Base-by-base conservation (phyloP, 2,329 filamentous ascomycete species). In the Septoria petroselini region DNA sequence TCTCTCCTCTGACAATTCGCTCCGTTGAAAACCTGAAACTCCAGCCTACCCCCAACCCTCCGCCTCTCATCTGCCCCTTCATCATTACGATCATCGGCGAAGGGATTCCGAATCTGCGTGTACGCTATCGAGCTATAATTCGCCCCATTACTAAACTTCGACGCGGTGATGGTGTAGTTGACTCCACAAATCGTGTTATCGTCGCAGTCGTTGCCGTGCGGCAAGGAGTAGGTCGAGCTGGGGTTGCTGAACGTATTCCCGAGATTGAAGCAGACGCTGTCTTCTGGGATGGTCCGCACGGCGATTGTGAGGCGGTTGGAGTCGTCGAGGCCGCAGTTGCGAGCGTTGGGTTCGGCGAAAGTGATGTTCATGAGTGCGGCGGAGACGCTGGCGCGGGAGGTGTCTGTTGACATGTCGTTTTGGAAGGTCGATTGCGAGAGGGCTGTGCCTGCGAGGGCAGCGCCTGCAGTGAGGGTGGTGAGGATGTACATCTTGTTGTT, bases 301-400 rank as follows among this genome's bases (percentile, higher is more conserved):
- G 52, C 48, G 42, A 72, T 89, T 29, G 79, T 88, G 70, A 65
- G 67, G 33, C 42, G n/a, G 23, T 30, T 44, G 12, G 42, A 23
- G 7, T 75, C 77, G 9, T 29, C 27, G 41, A 64, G 82, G 5
- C 84, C 79, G 8, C 56, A 68, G 23, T 75, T 21, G 3, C 4
- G 3, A 8, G 41, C 75, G 48, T 76, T 83, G 19, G 72, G 73
- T 0, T 73, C 85, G 38, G 67, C 72, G 17, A 88, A 88, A 68
- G 74, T 82, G 38, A 90, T 90, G 86, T 54, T 54, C 52, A 54
- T 54, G 27, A 54, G 43, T 7, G 39, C 18, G 8, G 52, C 47
- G 19, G 52, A 54, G 39, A 54, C 23, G 17, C 31, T 7, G 9
- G 23, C 12, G 8, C 52, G 48, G 7, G 34, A 34, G 1, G 14